Evolutionary conservation across 169 alveolate species (phyloP), one percentile per base, ranked within the genome.

Genomic region (Plasmodium sp.): DNA sequence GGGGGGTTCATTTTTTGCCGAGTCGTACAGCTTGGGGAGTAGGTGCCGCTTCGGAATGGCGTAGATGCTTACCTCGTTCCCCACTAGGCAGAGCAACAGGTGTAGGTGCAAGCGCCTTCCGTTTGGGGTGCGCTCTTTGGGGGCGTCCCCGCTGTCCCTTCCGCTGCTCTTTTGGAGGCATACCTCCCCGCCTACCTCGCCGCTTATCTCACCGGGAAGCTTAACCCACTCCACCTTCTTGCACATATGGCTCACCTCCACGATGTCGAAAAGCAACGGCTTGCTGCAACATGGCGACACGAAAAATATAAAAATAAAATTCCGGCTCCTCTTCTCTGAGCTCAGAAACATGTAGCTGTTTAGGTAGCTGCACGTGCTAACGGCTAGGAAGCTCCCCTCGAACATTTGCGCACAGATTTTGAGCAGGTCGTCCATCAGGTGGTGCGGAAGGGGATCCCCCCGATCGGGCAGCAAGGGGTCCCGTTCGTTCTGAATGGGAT

Each of bases 161-260:
- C 12, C 73, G 36, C 62, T 81, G 9, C 9, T 45, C 45, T 41
- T 84, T 9, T 10, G 12, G 34, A 22, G 27, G 27, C 27, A 22
- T 22, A 22, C 27, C 27, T 22, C 27, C 27, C 27, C 27, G 27
- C 27, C 27, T 22, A 22, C 27, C 27, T 22, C 27, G 27, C 27
- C 27, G 27, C 27, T 22, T 22, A 22, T 45, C 80, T 27, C 36
- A 0, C 39, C 3, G 39, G n/a, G 39, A 67, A 86, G 45, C 45
- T 86, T 86, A 54, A 86, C 33, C 93, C 93, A 86, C 34, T 75
- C 84, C n/a, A 58, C 36, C 56, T 86, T 86, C 81, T 86, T 86
- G 33, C 93, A 86, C 3, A 86, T 56, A 10, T 75, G 39, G n/a
- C 16, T 54, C 18, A 71, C 45, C 56, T 86, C 93, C 22, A 86